These are phyloP conservation scores for Calonectria crousiana DNA, from an alignment of 2,329 filamentous ascomycete genomes.

Conservation along the genomic window DNA sequence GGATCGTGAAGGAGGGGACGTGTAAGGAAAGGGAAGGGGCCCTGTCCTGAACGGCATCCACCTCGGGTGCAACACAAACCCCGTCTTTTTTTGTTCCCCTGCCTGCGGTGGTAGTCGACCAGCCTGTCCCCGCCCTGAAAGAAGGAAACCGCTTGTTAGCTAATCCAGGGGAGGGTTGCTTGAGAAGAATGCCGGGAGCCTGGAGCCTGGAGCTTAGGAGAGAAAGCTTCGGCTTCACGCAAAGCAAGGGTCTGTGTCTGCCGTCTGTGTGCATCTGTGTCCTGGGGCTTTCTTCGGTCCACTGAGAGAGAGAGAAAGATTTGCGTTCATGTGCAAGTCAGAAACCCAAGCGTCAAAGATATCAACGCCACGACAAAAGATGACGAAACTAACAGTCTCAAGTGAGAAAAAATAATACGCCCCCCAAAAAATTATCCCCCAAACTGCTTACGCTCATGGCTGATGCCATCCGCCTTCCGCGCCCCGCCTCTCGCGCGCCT, in stretches of 20 bases:
- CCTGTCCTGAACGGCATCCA: background rate
- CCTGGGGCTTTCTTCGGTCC: background rate
- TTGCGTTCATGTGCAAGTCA: background rate
- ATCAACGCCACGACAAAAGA: background rate
- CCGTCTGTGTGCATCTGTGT: background rate
- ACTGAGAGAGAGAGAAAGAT: background rate
- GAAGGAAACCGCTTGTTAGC: background rate
- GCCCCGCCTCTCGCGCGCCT: background rate
- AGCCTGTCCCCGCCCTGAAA: background rate
- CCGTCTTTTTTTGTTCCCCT: constrained; percentile 6
- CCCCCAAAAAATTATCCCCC: background rate
- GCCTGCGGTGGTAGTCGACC: background rate
- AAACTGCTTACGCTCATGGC: background rate
- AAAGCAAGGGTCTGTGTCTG: background rate
- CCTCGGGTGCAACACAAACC: constrained; percentile 4
- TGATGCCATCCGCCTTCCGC: background rate
- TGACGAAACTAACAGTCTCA: background rate
- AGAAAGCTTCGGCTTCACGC: background rate
- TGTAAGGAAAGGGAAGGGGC: background rate
- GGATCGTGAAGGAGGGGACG: constrained; percentile 6
- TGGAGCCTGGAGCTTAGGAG: no score
- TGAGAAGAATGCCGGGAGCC: background rate
- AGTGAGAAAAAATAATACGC: background rate
- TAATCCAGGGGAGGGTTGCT: background rate
- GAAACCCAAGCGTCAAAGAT: background rate